Evolutionary conservation across 768 basidiomycete species (phyloP).

Genomic region (Sutorius australiensis): DNA sequence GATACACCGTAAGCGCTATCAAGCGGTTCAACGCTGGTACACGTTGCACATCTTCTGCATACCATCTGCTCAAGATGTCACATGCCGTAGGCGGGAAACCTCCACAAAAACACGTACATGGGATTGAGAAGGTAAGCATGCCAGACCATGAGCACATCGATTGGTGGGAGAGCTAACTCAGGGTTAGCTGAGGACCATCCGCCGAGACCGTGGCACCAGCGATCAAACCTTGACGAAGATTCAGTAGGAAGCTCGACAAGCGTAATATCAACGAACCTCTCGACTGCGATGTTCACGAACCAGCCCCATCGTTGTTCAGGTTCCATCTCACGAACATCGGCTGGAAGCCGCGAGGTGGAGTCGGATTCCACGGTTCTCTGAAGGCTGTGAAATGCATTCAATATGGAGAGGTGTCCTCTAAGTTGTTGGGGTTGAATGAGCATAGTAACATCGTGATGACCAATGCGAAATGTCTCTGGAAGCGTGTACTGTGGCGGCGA

Average conservation of each 20-base stretch:
- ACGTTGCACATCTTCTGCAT: constrained; percentile 16
- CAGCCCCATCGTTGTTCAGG: constrained; percentile 30
- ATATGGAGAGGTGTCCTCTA: background rate
- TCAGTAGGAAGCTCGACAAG: no score
- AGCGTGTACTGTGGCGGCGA: no score
- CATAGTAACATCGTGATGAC: no score
- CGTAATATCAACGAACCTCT: constrained; percentile 17
- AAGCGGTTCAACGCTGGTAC: constrained; percentile 3
- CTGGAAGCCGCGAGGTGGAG: background rate
- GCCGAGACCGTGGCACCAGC: constrained; percentile 21
- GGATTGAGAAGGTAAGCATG: constrained; percentile 37
- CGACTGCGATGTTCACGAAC: constrained; percentile 35
- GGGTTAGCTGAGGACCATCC: no score
- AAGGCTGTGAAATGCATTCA: background rate
- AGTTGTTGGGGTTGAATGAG: background rate
- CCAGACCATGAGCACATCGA: constrained; percentile 38
- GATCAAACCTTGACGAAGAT: constrained; percentile 26
- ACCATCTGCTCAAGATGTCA: constrained; percentile 10
- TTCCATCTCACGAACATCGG: constrained; percentile 7
- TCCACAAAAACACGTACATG: constrained; percentile 11
- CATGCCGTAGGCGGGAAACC: background rate
- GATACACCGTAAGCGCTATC: constrained; percentile 10
- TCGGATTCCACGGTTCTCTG: background rate
- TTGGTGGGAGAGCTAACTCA: constrained; percentile 24
- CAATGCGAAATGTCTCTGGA: no score